phyloP scores from a whole-genome alignment of 2,329 filamentous ascomycete species.

The Verticillium alfalfae region DNA sequence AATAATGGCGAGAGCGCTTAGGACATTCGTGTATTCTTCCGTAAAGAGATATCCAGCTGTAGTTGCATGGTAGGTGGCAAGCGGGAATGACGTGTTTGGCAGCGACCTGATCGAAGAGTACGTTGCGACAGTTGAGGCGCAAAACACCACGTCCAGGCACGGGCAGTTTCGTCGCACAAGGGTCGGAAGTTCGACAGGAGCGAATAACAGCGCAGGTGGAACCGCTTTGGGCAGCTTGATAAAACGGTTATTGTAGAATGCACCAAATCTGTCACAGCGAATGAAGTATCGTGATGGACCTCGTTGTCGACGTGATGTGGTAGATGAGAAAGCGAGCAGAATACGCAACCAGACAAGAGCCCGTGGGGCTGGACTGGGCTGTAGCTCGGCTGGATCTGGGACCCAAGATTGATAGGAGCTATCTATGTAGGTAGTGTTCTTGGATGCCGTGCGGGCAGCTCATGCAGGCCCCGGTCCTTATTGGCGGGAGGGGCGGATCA shows the following conservation, averaged over 20 bases:
- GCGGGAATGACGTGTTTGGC: not conserved
- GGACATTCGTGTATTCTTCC: not conserved
- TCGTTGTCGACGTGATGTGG: not conserved
- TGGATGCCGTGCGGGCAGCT: not conserved
- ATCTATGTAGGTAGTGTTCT: not conserved
- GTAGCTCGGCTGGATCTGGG: not conserved
- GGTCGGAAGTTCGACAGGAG: not conserved
- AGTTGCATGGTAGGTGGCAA: conserved; percentile 2
- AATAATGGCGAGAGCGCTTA: not conserved
- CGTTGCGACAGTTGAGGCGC: not conserved
- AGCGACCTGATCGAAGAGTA: not conserved
- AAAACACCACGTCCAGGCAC: not conserved
- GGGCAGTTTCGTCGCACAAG: not conserved
- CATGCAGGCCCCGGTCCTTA: not conserved
- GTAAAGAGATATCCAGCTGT: conserved; percentile 1
- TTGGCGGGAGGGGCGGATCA: not conserved
- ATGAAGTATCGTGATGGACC: not conserved
- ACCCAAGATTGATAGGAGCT: not conserved
- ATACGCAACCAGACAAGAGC: not conserved
- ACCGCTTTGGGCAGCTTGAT: not conserved
- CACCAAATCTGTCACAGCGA: not conserved
- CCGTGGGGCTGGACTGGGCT: not conserved
- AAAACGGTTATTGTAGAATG: not conserved
- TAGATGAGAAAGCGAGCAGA: not conserved
- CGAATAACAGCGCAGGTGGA: too few relatives aligned